These are phyloP conservation scores for Microsporum ferrugineum DNA, from an alignment of 2,329 filamentous ascomycete species.

Conservation along the genomic window DNA sequence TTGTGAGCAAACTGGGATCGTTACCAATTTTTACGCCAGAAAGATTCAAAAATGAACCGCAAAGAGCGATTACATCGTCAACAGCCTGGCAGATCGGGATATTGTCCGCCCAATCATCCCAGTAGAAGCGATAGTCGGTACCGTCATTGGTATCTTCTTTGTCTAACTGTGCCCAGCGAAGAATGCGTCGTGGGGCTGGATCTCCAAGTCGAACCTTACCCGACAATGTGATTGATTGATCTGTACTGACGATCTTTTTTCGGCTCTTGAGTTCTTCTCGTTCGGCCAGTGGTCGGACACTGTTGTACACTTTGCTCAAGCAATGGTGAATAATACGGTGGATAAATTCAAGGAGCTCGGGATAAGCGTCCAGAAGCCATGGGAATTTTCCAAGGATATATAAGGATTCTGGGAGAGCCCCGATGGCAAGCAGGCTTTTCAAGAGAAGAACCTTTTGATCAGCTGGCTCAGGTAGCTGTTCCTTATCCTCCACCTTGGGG, in stretches of 20 bases:
- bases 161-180: slow-evolving; percentile 78
- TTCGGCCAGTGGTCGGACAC: slow-evolving; percentile 38
- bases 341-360: slow-evolving; percentile 67
- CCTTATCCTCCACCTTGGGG: slow-evolving; percentile 34
- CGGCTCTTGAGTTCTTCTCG: slow-evolving; percentile 36
- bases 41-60: slow-evolving; percentile 70
- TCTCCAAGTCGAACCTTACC: slow-evolving; percentile 54
- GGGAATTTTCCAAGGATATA: slow-evolving; percentile 87
- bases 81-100: slow-evolving; percentile 81
- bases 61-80: slow-evolving; percentile 81
- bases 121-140: slow-evolving; percentile 79
- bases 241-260: slow-evolving; percentile 42
- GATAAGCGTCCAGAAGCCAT: slow-evolving; percentile 78
- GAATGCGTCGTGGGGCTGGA: slow-evolving; percentile 51
- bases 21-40: slow-evolving; percentile 83
- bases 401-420: slow-evolving; percentile 81
- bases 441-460: slow-evolving; percentile 84
- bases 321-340: slow-evolving; percentile 78
- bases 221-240: slow-evolving; percentile 58
- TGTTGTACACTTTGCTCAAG: slow-evolving; percentile 60
- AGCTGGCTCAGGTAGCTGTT: slow-evolving; percentile 55
- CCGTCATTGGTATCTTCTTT: slow-evolving; percentile 63
- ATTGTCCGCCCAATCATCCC: slow-evolving; percentile 93
- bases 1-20: slow-evolving; percentile 65
- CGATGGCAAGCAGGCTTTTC: slow-evolving; percentile 76